Evolutionary conservation across 805 yeast genomes (phyloP).

Genomic region (Candida palmyrensis): DNA sequence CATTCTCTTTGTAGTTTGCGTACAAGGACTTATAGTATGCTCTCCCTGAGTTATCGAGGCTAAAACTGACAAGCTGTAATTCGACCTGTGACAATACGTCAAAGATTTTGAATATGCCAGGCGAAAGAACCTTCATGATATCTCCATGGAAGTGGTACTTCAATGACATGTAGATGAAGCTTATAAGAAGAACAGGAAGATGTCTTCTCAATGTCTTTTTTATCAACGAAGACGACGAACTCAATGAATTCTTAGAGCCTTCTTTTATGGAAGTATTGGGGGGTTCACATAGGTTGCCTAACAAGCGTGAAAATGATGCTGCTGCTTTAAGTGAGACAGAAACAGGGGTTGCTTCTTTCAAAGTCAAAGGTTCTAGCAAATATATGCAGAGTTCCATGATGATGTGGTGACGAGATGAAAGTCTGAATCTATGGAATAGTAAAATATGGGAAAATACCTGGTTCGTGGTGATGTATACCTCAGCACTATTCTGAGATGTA

Average conservation of each 20-base stretch:
- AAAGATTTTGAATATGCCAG: constrained; percentile 59
- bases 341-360: constrained; percentile 16
- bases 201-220: constrained; percentile 62
- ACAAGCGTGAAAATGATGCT: constrained; percentile 48
- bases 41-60: constrained; percentile 67
- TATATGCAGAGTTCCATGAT: constrained; percentile 45
- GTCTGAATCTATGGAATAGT: constrained; percentile 62
- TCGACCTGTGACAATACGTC: constrained; percentile 68
- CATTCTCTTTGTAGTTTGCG: constrained; percentile 67
- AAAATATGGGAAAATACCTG: constrained; percentile 56
- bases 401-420: constrained; percentile 71
- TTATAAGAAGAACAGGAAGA: constrained; percentile 52
- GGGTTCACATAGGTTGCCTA: constrained; percentile 75
- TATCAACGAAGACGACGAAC: constrained; percentile 49
- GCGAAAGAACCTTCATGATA: constrained; percentile 44
- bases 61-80: constrained; percentile 53
- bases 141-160: constrained; percentile 41
- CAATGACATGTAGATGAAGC: constrained; percentile 54
- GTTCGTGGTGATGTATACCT: constrained; percentile 34
- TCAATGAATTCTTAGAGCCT: constrained; percentile 34
- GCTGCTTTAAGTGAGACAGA: constrained; percentile 34
- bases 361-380: constrained; percentile 43
- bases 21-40: constrained; percentile 63
- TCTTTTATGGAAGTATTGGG: constrained; percentile 26
- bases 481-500: constrained; percentile 8